Evolutionary conservation across 2,329 filamentous ascomycete genomes (phyloP).

Genomic region (Penicillium olsonii): DNA sequence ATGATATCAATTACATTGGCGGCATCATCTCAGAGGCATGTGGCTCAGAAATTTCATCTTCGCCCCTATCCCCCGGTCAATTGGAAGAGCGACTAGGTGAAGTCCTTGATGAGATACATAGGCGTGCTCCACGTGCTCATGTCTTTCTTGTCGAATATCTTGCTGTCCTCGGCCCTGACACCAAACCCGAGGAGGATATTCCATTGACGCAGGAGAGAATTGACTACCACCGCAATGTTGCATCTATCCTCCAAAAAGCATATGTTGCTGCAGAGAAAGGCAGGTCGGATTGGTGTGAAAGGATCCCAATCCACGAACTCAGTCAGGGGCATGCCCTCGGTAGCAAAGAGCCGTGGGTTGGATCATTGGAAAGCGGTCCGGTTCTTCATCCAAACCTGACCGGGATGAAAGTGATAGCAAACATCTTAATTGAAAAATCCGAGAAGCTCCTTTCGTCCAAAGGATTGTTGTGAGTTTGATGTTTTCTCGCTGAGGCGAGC

Average conservation of each 20-base stretch:
- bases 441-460: background rate
- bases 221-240: conserved; percentile 9
- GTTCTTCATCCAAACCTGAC: conserved; percentile 15
- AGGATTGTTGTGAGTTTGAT: background rate
- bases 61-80: conserved; percentile 3
- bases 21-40: conserved; percentile 15
- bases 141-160: conserved; percentile 19
- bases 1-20: conserved; percentile 19
- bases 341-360: conserved; percentile 15
- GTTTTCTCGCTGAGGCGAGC: background rate
- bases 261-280: conserved; percentile 5
- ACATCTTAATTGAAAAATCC: background rate
- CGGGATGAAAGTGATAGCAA: conserved; percentile 17
- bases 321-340: conserved; percentile 16
- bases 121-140: conserved; percentile 11
- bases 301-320: conserved; percentile 15
- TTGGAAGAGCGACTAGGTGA: conserved; percentile 10
- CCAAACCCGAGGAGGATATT: conserved; percentile 10
- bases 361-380: conserved; percentile 5
- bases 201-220: conserved; percentile 14
- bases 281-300: conserved; percentile 18
- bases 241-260: conserved; percentile 13
- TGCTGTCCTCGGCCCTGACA: conserved; percentile 15
- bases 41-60: background rate
- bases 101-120: conserved; percentile 14